Evolutionary conservation across 1,284 basidiomycete genomes (phyloP).

Genomic region (Pseudozyma pruni): DNA sequence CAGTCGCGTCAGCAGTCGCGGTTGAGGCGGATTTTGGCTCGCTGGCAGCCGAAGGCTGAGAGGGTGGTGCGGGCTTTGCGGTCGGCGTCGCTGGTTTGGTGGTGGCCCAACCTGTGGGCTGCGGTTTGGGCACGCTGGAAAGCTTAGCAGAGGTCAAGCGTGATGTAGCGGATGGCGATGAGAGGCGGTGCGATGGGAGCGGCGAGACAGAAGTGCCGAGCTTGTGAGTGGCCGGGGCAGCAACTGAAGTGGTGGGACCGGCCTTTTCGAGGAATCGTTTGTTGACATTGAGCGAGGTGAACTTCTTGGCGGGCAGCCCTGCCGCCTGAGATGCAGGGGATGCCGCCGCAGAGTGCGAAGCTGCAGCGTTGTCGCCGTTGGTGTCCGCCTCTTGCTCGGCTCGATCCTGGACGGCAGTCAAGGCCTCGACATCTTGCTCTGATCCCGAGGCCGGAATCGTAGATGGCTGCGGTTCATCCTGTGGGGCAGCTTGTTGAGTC

Average conservation of each 20-base stretch:
- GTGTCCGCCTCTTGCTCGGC: slow-evolving; percentile 3
- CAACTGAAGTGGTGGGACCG: slow-evolving; percentile 28
- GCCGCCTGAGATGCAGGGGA: slow-evolving; percentile 19
- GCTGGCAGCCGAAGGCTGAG: slow-evolving; percentile 9
- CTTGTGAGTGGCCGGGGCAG: slow-evolving; percentile 31
- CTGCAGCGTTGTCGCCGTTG: slow-evolving; percentile 1
- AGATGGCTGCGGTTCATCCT: slow-evolving; percentile 2
- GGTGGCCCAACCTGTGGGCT: slow-evolving; percentile 49
- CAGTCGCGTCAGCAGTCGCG: slow-evolving; percentile 4
- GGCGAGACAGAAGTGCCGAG: slow-evolving; percentile 35
- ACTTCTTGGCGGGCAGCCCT: slow-evolving; percentile 50
- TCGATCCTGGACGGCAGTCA: slow-evolving; percentile 28
- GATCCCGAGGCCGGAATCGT: slow-evolving; percentile 22
- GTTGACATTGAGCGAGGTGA: slow-evolving; percentile 65
- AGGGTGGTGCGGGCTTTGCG: slow-evolving; percentile 17
- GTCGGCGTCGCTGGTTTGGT: slow-evolving; percentile 26
- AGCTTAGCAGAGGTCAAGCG: slow-evolving; percentile 50
- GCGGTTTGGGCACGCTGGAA: slow-evolving; percentile 49
- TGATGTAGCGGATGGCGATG: slow-evolving; percentile 35
- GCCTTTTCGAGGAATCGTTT: slow-evolving; percentile 65
- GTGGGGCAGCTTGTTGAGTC: not conserved
- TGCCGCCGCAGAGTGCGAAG: slow-evolving; percentile 8
- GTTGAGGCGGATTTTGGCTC: slow-evolving; percentile 4
- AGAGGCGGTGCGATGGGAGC: slow-evolving; percentile 36
- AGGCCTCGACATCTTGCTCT: slow-evolving; percentile 38